Conservation (phyloP, 371 early-diverging fungal genomes). For the Chytridiales sp. region DNA sequence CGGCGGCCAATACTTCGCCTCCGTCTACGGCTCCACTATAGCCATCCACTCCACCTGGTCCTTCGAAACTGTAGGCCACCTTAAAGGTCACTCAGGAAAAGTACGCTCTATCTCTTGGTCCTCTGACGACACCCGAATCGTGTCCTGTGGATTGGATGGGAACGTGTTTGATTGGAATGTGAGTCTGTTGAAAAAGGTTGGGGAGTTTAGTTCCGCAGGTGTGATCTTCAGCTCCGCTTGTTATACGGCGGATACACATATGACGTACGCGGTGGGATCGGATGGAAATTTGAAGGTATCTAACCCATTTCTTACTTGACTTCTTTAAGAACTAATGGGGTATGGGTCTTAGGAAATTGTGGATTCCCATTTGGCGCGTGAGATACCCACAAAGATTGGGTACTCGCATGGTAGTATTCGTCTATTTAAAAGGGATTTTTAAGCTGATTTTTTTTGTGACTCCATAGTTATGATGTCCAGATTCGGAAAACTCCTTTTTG, state of each 20-base stretch:
- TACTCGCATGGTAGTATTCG: constrained; percentile 19
- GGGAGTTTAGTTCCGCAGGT: constrained; percentile 10
- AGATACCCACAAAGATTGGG: constrained; percentile 30
- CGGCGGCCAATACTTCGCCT: constrained; percentile 58
- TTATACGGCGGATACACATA: constrained; percentile 32
- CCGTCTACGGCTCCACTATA: constrained; percentile 44
- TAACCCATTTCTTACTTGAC: not conserved
- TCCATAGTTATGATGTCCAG: constrained; percentile 26
- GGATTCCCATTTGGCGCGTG: constrained; percentile 29
- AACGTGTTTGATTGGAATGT: constrained; percentile 48
- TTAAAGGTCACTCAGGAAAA: constrained; percentile 50
- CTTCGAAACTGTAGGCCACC: constrained; percentile 42
- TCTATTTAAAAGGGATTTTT: not conserved
- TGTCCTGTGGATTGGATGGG: constrained; percentile 49
- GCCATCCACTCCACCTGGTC: constrained; percentile 52
- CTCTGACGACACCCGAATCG: constrained; percentile 46
- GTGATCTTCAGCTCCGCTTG: constrained; percentile 28
- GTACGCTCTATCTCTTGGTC: constrained; percentile 51
- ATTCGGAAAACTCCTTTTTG: constrained; percentile 30
- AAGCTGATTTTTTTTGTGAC: not conserved
- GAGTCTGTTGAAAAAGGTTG: constrained; percentile 25
- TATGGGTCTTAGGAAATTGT: constrained; percentile 23
- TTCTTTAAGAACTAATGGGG: not conserved
- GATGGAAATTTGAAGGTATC: constrained; percentile 38
- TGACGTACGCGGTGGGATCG: constrained; percentile 30